phyloP scores from a whole-genome alignment of 805 yeast species.

The Schizosaccharomyces lindneri region DNA sequence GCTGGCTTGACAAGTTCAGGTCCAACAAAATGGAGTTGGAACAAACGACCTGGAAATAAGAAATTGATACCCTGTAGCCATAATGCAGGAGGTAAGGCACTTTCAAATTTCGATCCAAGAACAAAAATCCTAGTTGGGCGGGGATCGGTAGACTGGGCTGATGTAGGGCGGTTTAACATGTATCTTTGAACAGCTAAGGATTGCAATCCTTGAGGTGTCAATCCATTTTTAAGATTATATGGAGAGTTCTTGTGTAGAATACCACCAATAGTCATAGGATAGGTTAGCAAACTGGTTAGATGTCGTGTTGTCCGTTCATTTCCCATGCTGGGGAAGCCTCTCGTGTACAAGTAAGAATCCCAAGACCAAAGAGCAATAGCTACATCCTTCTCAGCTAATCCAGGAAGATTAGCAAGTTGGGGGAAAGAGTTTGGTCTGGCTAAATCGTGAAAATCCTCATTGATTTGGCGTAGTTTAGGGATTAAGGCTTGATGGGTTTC shows the following conservation, averaged over 20 bases:
- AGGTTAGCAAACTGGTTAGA: constrained; percentile 77
- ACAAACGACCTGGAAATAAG: constrained; percentile 55
- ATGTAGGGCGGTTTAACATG: constrained; percentile 14
- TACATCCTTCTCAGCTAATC: constrained; percentile 47
- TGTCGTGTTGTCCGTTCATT: constrained; percentile 90
- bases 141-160: constrained; percentile 15
- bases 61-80: constrained; percentile 73
- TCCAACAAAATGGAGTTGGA: constrained; percentile 81
- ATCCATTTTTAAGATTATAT: constrained; percentile 42
- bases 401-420: constrained; percentile 77
- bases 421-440: constrained; percentile 82
- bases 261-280: constrained; percentile 74
- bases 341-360: constrained; percentile 83
- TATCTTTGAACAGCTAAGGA: constrained; percentile 85
- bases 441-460: constrained; percentile 81
- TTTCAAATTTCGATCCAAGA: constrained; percentile 78
- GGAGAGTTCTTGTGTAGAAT: constrained; percentile 69
- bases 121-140: constrained; percentile 77
- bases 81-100: constrained; percentile 77
- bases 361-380: constrained; percentile 53
- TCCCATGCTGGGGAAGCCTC: constrained; percentile 87
- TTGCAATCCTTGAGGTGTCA: constrained; percentile 78
- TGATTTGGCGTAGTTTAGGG: constrained; percentile 60
- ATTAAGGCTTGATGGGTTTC: constrained; percentile 49
- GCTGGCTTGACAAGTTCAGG: constrained; percentile 49